Conservation (phyloP, 2,329 filamentous ascomycete genomes). For the Ophiostoma ulmi region DNA sequence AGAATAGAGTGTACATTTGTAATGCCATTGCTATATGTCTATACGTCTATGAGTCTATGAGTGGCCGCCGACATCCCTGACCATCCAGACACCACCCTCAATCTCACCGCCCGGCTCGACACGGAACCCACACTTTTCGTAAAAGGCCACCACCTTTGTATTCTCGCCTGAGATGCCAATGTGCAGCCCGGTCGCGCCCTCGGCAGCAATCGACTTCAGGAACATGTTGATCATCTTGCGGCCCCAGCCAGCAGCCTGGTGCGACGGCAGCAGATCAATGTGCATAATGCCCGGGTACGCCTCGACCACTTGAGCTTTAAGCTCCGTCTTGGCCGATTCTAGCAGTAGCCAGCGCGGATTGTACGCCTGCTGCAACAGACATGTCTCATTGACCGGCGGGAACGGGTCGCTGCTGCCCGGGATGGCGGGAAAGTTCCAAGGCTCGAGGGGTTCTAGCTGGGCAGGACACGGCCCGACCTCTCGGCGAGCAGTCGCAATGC, state of each 20-base stretch:
- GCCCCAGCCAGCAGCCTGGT: constrained; percentile 44
- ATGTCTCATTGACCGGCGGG: constrained; percentile 31
- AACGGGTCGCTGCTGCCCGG: constrained; percentile 20
- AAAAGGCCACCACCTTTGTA: constrained; percentile 44
- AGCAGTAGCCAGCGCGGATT: constrained; percentile 40
- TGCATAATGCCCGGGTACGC: constrained; percentile 45
- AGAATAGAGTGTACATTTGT: constrained; percentile 6
- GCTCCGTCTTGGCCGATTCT: constrained; percentile 28
- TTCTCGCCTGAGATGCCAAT: constrained; percentile 46
- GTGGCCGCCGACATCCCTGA: constrained; percentile 35
- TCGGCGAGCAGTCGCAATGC: constrained; percentile 21
- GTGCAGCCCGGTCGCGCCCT: constrained; percentile 36
- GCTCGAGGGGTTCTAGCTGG: constrained; percentile 33
- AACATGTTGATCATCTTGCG: constrained; percentile 40
- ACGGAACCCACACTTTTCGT: constrained; percentile 44
- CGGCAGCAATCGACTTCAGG: constrained; percentile 36
- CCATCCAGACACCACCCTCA: constrained; percentile 39
- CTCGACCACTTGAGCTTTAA: constrained; percentile 35
- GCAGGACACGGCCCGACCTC: constrained; percentile 31
- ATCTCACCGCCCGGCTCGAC: constrained; percentile 36
- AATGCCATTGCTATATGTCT: not conserved
- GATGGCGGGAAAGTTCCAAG: constrained; percentile 30
- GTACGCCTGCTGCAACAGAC: constrained; percentile 41
- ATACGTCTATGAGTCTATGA: too few relatives aligned
- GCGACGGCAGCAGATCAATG: constrained; percentile 43